Base-by-base conservation (phyloP, 2,329 filamentous ascomycete species). In the Fusarium pininemorale region DNA sequence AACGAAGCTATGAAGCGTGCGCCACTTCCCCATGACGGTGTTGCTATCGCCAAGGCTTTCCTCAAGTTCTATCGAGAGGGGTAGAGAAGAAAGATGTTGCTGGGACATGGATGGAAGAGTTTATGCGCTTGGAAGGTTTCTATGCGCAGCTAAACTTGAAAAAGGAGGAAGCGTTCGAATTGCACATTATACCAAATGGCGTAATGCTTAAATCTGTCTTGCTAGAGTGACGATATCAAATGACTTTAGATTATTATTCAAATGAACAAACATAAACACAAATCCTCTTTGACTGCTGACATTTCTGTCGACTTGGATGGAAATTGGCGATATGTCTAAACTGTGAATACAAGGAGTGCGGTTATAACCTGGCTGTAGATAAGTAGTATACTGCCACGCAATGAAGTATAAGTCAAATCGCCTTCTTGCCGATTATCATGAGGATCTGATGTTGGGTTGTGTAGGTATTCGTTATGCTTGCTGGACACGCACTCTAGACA, bases 1-100 rank as follows among this genome's bases (percentile, higher is more conserved):
- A 83, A 90, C 63, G 92, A 94, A 75, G 93, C 89, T 32, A 88
- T 95, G 80, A 84, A 83, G 13, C 88, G 94, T 69, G 92, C 92
- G 5, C 84, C 84, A 14, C 86, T 90, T 39, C 85, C 89, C 62
- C 94, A 98, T 73, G 95, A 98, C 80, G 95, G 96, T 4, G 85
- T 96, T n/a, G 83, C 86, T 7, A 90, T 98, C 61, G 92, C 90
- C 1, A 86, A 88, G 72, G 91, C 90, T 0, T 97, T 98, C 80
- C 80, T 98, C 78, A 89, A 87, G 50, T 98, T 98, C 76, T 81
- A 97, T 77, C 83, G 90, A 54, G 91, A 94, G 74, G 87, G 77
- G 20, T 80, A 45, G 32, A 41, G 16, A 7, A 11, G 18, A 4
- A 5, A 41, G 28, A 37, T 14, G 24, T 4, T n/a, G 28, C 30